Base-by-base conservation (phyloP, 139 green algal genomes). In the Volvox africanus region DNA sequence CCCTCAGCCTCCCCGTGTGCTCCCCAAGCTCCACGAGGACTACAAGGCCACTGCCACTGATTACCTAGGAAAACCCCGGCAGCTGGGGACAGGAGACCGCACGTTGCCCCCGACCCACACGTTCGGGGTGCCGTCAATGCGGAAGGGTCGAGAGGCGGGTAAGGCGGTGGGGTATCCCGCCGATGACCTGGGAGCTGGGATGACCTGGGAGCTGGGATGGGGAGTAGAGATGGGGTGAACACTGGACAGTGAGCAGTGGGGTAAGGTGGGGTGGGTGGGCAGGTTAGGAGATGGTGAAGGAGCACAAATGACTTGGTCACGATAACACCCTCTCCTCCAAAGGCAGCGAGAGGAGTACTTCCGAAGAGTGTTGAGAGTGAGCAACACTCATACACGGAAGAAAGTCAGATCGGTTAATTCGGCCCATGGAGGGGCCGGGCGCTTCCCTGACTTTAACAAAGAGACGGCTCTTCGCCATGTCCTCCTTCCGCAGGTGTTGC, bases 91-190 rank as follows among this genome's bases (percentile, higher is more conserved):
- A 69, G 67, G 80, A 28, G 80, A 93, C 62, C 61, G 88, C 12
- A 21, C 37, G 35, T 78, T 97, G 75, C 80, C 90, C 19, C 26
- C 55, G 5, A 91, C 91, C 69, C 94, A 96, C 82, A 88, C 90
- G 17, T 98, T 95, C 91, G 96, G 96, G 37, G 88, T 94, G 90
- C 93, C 93, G 21, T 95, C 93, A 12, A 82, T 89, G 85, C 85
- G 85, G 37, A 89, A 89, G 69, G 85, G 85, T 9, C 37, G 85
- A 24, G 85, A 89, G 44, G 69, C 85, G n/a, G 85, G 85, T 89
- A 50, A 21, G 61, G 30, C 61, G n/a, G 6, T 14, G 61, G 30
- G 19, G 0, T 73, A 44, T 55, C 9, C 44, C 44, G 44, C 5
- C 44, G 44, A 55, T 55, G 33, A n/a, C n/a, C n/a, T n/a, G n/a